These are phyloP conservation scores for Fibroporia radiculosa DNA, from an alignment of 768 basidiomycete genomes.

Conservation along the genomic window DNA sequence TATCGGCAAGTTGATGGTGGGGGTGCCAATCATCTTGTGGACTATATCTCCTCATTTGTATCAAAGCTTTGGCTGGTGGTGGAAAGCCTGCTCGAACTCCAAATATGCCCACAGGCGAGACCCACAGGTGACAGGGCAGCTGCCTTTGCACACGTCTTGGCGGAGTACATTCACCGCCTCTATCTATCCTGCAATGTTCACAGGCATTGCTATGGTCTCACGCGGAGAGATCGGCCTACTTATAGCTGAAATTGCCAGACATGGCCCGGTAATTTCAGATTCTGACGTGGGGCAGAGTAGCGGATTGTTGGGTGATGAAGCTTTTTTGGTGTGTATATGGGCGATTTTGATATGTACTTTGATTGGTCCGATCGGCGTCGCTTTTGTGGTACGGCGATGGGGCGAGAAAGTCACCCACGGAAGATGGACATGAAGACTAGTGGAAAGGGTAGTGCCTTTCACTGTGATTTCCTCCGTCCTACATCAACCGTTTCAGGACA, in stretches of 20 bases:
- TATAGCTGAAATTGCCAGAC: slow-evolving; percentile 38
- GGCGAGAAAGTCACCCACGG: slow-evolving; percentile 6
- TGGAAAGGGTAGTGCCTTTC: too few relatives aligned
- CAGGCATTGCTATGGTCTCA: slow-evolving; percentile 48
- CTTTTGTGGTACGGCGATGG: slow-evolving; percentile 16
- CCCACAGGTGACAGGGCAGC: neutral
- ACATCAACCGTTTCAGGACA: too few relatives aligned
- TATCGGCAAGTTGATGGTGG: slow-evolving; percentile 43
- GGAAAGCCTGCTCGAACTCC: too few relatives aligned
- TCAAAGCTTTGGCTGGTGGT: too few relatives aligned
- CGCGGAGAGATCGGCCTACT: slow-evolving; percentile 65
- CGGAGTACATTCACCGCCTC: neutral
- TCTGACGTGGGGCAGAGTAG: slow-evolving; percentile 19
- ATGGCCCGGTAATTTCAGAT: neutral
- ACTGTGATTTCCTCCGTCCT: too few relatives aligned
- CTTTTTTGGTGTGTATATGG: slow-evolving; percentile 36
- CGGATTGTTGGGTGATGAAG: slow-evolving; percentile 25
- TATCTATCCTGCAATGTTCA: slow-evolving; percentile 12
- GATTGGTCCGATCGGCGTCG: slow-evolving; percentile 24
- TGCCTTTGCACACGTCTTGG: neutral
- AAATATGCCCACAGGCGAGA: neutral
- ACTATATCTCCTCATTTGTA: slow-evolving; percentile 9
- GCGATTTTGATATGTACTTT: slow-evolving; percentile 39
- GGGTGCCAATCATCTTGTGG: slow-evolving; percentile 36
- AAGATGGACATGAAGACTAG: slow-evolving; percentile 9